Conservation (phyloP, 176 grass and related monocot species). For the Phragmites australis region DNA sequence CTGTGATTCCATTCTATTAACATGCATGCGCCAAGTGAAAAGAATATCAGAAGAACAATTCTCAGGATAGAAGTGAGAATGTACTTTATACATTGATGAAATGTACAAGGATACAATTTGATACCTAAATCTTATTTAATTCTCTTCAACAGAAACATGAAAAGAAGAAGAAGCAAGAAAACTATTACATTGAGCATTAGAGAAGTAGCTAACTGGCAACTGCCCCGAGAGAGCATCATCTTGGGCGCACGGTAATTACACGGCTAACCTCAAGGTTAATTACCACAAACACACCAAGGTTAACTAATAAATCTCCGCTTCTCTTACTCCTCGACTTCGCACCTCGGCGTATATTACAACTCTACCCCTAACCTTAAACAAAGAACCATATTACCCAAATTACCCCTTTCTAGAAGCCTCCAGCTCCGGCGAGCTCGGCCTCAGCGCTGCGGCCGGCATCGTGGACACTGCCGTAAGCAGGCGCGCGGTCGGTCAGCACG, state of each 20-base stretch:
- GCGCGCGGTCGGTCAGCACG: slow-evolving; percentile 50
- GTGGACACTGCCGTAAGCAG: neutral
- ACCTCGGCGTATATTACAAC: slow-evolving; percentile 37
- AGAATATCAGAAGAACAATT: neutral
- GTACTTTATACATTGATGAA: slow-evolving; percentile 30
- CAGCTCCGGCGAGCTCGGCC: slow-evolving; percentile 20
- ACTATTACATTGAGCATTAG: slow-evolving; percentile 32
- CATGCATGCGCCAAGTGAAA: neutral
- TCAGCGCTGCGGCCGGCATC: neutral
- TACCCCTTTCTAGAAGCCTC: slow-evolving; percentile 18
- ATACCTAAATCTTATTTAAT: slow-evolving; percentile 40
- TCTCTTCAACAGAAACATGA: neutral
- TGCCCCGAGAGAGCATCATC: slow-evolving; percentile 32
- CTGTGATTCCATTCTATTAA: neutral
- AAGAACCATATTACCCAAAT: slow-evolving; percentile 31
- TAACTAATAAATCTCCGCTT: slow-evolving; percentile 33
- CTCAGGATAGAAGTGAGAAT: neutral
- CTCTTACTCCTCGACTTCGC: slow-evolving; percentile 19
- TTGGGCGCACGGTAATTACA: slow-evolving; percentile 40
- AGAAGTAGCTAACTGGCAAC: slow-evolving; percentile 37
- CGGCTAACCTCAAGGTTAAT: slow-evolving; percentile 32
- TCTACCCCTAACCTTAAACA: slow-evolving; percentile 44
- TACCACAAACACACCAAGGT: slow-evolving; percentile 41
- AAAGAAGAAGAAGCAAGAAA: slow-evolving; percentile 11
- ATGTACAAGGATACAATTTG: slow-evolving; percentile 35